Evolutionary conservation across 176 grass and related monocot species (phyloP).

Genomic region (Carex scoparia): DNA sequence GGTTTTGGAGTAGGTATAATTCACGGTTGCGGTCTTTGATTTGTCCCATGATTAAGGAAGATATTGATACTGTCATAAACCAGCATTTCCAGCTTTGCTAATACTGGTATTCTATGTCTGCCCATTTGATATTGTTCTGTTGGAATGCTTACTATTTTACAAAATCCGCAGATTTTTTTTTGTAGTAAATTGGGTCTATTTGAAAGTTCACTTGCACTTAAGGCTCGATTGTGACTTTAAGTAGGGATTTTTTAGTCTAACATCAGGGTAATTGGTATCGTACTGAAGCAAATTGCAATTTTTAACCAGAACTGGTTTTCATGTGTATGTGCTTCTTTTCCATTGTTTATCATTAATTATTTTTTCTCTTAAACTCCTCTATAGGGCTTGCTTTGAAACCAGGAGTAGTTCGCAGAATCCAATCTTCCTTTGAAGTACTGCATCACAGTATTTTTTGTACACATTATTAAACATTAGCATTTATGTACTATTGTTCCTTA

Average conservation of each 20-base stretch:
- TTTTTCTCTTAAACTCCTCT: slow-evolving; percentile 24
- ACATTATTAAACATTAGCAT: slow-evolving; percentile 8
- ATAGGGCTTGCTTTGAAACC: slow-evolving; percentile 74
- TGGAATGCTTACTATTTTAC: neutral
- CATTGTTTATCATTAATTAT: slow-evolving; percentile 16
- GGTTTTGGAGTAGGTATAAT: slow-evolving; percentile 85
- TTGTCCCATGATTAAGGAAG: neutral
- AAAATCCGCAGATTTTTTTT: neutral
- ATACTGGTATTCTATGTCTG: slow-evolving; percentile 6
- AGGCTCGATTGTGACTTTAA: neutral
- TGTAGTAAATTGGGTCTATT: neutral
- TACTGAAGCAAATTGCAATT: slow-evolving; percentile 15
- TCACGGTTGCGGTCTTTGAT: slow-evolving; percentile 13
- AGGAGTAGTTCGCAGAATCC: slow-evolving; percentile 52
- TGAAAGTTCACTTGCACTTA: neutral
- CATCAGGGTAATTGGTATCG: neutral
- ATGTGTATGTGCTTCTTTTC: slow-evolving; percentile 20
- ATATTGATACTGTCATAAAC: slow-evolving; percentile 18
- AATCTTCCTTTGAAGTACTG: slow-evolving; percentile 58
- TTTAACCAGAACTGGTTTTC: neutral
- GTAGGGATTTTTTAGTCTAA: neutral
- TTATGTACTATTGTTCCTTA: slow-evolving; percentile 9
- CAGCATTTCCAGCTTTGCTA: neutral
- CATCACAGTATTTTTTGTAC: slow-evolving; percentile 10
- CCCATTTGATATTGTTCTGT: neutral